Percentiles rank a stretch among this genome's conserved stretches.
Evolutionary conservation across 768 basidiomycete genomes (phyloP).

Genomic region (Lenzites betulinus): DNA sequence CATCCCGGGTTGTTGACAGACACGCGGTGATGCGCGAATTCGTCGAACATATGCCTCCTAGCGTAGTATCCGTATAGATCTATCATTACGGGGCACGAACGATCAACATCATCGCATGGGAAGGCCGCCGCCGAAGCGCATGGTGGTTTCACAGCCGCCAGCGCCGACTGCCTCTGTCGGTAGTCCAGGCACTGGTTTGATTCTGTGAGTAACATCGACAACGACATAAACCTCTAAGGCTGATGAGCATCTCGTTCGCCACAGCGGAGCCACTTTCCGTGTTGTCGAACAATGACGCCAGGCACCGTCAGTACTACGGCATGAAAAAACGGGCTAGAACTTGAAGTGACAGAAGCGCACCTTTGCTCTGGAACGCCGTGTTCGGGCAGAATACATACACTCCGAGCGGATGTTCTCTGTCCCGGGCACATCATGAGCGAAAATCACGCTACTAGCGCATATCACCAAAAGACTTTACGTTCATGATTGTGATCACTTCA

Average conservation of each 20-base stretch:
- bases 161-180: slow-evolving; percentile 63
- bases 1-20: slow-evolving; percentile 45
- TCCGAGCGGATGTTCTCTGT: slow-evolving; percentile 71
- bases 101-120: no score
- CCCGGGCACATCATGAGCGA: no score
- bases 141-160: slow-evolving; percentile 59
- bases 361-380: slow-evolving; percentile 57
- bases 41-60: slow-evolving; percentile 71
- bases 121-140: no score
- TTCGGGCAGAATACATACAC: slow-evolving; percentile 78
- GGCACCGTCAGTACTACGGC: not conserved
- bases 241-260: slow-evolving; percentile 73
- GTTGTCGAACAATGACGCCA: slow-evolving; percentile 55
- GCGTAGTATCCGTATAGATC: slow-evolving; percentile 60
- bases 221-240: slow-evolving; percentile 45
- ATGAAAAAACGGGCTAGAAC: not conserved
- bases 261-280: slow-evolving; percentile 73
- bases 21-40: slow-evolving; percentile 73
- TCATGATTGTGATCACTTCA: slow-evolving; percentile 70
- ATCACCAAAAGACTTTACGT: slow-evolving; percentile 40
- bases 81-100: slow-evolving; percentile 36
- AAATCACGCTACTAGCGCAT: no score
- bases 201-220: not conserved
- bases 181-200: slow-evolving; percentile 51
- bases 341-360: slow-evolving; percentile 34